Percentiles rank a stretch among this genome's conserved stretches.
phyloP scores from a whole-genome alignment of 192 early-diverging fungal genomes.

The Linnemannia schmuckeri region DNA sequence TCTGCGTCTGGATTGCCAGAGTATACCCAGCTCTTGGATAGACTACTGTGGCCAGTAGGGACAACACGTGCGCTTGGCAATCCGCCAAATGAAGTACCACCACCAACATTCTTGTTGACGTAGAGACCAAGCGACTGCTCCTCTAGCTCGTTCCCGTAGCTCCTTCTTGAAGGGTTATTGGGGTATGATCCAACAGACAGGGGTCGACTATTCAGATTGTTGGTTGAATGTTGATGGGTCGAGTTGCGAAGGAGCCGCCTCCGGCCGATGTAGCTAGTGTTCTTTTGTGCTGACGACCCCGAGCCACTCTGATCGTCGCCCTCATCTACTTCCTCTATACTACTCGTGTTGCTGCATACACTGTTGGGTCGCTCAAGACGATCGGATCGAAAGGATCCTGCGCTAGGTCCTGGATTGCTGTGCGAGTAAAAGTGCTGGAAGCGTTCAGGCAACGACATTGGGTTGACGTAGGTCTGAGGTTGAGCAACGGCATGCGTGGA shows the following conservation, averaged over 20 bases:
- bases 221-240: constrained; percentile 14
- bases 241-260: constrained; percentile 10
- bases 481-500: constrained; percentile 37
- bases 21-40: constrained; percentile 51
- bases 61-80: constrained; percentile 31
- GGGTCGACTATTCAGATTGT: constrained; percentile 15
- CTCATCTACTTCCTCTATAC: constrained; percentile 47
- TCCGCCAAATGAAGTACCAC: constrained; percentile 34
- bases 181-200: constrained; percentile 20
- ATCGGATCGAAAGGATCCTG: constrained; percentile 3
- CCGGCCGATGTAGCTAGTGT: constrained; percentile 21
- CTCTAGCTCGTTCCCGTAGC: constrained; percentile 24
- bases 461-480: constrained; percentile 26
- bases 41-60: constrained; percentile 25
- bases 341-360: constrained; percentile 46
- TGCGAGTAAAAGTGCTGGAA: constrained; percentile 52
- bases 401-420: constrained; percentile 17
- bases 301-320: constrained; percentile 37
- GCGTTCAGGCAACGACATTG: constrained; percentile 43
- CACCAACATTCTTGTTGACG: not conserved
- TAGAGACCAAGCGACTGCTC: constrained; percentile 31
- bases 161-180: not conserved
- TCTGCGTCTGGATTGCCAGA: not conserved
- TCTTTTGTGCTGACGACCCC: constrained; percentile 21
- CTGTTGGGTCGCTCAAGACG: constrained; percentile 40